Percentiles rank a stretch among this genome's conserved stretches.
These are phyloP conservation scores for Botryotinia convoluta DNA, from an alignment of 2,329 filamentous ascomycete genomes.

Conservation along the genomic window DNA sequence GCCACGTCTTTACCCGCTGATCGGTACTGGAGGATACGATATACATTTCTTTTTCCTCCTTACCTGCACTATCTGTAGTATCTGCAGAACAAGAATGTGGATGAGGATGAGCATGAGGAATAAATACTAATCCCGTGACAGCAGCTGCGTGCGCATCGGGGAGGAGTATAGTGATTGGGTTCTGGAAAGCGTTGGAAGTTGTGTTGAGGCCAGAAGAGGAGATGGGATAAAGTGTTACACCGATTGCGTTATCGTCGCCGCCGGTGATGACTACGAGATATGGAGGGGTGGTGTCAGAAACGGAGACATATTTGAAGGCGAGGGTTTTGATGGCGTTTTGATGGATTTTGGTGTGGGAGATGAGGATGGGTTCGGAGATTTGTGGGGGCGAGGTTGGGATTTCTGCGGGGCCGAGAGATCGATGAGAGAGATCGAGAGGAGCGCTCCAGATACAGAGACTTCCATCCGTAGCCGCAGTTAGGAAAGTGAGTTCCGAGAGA, in stretches of 20 bases:
- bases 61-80: neutral
- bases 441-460: constrained; percentile 61
- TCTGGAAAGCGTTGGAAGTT: neutral
- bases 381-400: neutral
- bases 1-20: constrained; percentile 58
- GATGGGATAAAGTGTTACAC: constrained; percentile 47
- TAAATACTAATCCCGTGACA: constrained; percentile 54
- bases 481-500: constrained; percentile 42
- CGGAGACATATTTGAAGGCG: constrained; percentile 40
- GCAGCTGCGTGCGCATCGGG: constrained; percentile 68
- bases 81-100: neutral
- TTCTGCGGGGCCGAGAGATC: neutral
- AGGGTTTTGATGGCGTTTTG: constrained; percentile 77
- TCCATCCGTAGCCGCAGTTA: constrained; percentile 81
- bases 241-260: constrained; percentile 84
- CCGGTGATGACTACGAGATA: constrained; percentile 62
- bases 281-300: constrained; percentile 22
- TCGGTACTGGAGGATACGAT: constrained; percentile 57
- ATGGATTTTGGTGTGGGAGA: constrained; percentile 55
- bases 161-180: constrained; percentile 39
- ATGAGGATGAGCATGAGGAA: constrained; percentile 25
- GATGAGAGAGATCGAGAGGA: neutral
- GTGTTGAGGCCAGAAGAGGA: neutral
- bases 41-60: constrained; percentile 16
- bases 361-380: constrained; percentile 12